Evolutionary conservation across 352 stramenopile species (phyloP).

Genomic region (Pythium myriotylum): DNA sequence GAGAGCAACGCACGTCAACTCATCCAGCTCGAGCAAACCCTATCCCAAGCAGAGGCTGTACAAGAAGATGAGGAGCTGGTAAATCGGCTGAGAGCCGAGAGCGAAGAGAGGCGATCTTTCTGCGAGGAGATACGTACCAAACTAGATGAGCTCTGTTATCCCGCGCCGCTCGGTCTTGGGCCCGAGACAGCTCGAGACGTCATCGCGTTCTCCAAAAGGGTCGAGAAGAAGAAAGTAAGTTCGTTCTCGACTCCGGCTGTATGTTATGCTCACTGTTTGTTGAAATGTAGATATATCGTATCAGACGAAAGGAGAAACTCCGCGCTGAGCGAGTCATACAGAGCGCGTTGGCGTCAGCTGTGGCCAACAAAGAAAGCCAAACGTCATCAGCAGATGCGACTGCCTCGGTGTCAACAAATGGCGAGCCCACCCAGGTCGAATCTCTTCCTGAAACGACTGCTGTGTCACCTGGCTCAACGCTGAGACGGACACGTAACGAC

Average conservation of each 20-base stretch:
- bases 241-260: not conserved
- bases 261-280: not conserved
- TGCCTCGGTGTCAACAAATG: too few relatives aligned
- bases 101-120: constrained; percentile 22
- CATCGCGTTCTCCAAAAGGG: constrained; percentile 26
- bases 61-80: constrained; percentile 15
- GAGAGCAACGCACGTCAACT: constrained; percentile 22
- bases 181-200: constrained; percentile 1
- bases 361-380: not conserved
- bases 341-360: not conserved
- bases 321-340: constrained; percentile 16
- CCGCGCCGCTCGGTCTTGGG: constrained; percentile 17
- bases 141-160: constrained; percentile 25
- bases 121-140: constrained; percentile 28
- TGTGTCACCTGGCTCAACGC: too few relatives aligned
- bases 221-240: constrained; percentile 37
- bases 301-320: constrained; percentile 3
- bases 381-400: not conserved
- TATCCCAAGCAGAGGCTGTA: not conserved
- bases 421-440: too few relatives aligned
- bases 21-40: constrained; percentile 20
- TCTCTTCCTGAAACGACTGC: too few relatives aligned
- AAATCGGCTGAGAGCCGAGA: constrained; percentile 32
- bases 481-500: too few relatives aligned
- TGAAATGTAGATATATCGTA: constrained; percentile 3